phyloP scores from a whole-genome alignment of 768 basidiomycete genomes.

The Paxillus involutus region DNA sequence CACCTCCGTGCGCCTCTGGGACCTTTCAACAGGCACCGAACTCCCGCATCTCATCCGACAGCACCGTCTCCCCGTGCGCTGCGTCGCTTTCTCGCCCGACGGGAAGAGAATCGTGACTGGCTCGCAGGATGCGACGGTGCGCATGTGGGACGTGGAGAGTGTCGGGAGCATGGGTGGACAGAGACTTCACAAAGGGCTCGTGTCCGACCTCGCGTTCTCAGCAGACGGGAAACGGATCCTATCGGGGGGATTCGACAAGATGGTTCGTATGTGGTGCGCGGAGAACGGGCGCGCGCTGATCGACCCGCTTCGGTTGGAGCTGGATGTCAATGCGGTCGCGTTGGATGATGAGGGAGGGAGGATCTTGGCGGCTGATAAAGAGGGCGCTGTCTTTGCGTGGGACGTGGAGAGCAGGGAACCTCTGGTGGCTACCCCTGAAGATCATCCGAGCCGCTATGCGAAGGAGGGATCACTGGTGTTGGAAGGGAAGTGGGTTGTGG shows the following conservation, averaged over 20 bases:
- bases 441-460: slow-evolving; percentile 13
- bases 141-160: slow-evolving; percentile 32
- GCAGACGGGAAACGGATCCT: slow-evolving; percentile 26
- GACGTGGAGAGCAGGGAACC: slow-evolving; percentile 19
- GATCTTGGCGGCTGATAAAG: slow-evolving; percentile 26
- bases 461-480: slow-evolving; percentile 11
- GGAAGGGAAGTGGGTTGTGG: slow-evolving; percentile 25
- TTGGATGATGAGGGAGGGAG: slow-evolving; percentile 17
- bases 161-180: slow-evolving; percentile 25
- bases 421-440: slow-evolving; percentile 17
- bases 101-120: slow-evolving; percentile 29
- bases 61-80: slow-evolving; percentile 24
- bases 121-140: slow-evolving; percentile 24
- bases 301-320: slow-evolving; percentile 21
- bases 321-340: slow-evolving; percentile 18
- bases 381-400: slow-evolving; percentile 26
- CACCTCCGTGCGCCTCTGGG: slow-evolving; percentile 32
- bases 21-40: slow-evolving; percentile 16
- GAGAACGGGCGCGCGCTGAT: slow-evolving; percentile 18
- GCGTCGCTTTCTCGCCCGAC: slow-evolving; percentile 27
- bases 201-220: slow-evolving; percentile 27
- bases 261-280: slow-evolving; percentile 30
- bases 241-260: slow-evolving; percentile 30
- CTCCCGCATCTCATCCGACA: slow-evolving; percentile 27
- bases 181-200: slow-evolving; percentile 27